Conservation (phyloP, 208 protist genomes). For the Wallacemonas sp. region DNA sequence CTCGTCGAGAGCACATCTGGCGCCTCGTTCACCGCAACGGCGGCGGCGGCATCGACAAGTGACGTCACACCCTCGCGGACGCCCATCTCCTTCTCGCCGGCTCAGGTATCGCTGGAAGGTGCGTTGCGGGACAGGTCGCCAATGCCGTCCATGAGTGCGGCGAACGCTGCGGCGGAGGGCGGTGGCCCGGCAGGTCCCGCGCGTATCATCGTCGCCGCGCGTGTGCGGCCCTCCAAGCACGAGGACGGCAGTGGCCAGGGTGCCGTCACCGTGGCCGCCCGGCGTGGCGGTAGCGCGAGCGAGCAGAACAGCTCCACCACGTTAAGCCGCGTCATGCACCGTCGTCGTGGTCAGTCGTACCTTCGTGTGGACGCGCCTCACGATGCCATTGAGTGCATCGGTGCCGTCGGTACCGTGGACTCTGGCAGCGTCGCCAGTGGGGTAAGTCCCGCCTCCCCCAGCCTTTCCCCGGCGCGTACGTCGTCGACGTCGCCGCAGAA, state of each 20-base stretch:
- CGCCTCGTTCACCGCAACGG: not conserved
- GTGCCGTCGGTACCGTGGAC: not conserved
- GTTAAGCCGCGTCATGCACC: not conserved
- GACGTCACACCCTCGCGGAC: too few relatives aligned
- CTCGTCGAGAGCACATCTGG: too few relatives aligned
- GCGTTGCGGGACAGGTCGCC: too few relatives aligned
- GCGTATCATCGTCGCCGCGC: slow-evolving; percentile 36
- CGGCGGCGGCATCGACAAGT: too few relatives aligned
- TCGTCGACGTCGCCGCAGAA: not conserved
- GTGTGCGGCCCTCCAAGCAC: slow-evolving; percentile 32
- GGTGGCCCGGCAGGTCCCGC: not conserved
- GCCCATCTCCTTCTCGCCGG: too few relatives aligned
- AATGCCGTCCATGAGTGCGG: not conserved
- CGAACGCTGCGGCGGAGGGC: not conserved
- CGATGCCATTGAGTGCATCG: slow-evolving; percentile 30
- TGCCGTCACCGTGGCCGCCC: not conserved
- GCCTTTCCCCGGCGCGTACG: not conserved
- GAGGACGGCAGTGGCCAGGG: not conserved
- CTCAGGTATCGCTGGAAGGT: too few relatives aligned
- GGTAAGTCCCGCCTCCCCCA: not conserved
- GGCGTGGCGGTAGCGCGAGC: too few relatives aligned
- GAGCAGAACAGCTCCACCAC: slow-evolving; percentile 2
- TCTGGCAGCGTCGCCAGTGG: not conserved
- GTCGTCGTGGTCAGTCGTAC: slow-evolving; percentile 1
- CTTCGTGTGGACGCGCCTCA: slow-evolving; percentile 11